Evolutionary conservation across 1,284 basidiomycete genomes (phyloP), one percentile per base, ranked within the genome.

Genomic region (Flammula alnicola): DNA sequence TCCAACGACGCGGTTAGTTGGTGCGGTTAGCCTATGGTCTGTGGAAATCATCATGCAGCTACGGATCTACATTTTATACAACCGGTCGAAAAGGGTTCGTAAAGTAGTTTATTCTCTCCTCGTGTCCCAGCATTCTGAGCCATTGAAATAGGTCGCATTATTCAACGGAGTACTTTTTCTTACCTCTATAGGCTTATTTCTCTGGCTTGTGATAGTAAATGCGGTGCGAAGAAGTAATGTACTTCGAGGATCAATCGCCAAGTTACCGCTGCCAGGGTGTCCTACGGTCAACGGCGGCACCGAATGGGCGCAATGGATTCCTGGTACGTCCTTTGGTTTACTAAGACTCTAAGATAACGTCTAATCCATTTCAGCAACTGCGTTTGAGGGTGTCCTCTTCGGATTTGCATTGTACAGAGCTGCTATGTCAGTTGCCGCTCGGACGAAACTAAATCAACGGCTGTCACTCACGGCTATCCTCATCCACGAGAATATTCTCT

Each of bases 241-340:
- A 16, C 70, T 73, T 37, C 61, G 64, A 1, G 50, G 54, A 37
- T 70, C 68, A 0, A 65, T 70, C 26, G 65, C 63, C 32, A 39
- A 22, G 5, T 14, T 16, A 9, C 61, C 74, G 4, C 69, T 75
- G 2, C 72, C 72, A 2, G 75, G 75, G 2, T 77, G 74, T 44
- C 75, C 75, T 5, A 53, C 63, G 1, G 65, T 76, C 8, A 72
- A 76, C 56, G 63, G 69, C 12, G 72, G 71, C 0, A 71, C 72
- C 3, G 69, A 74, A 54, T 76, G 73, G 74, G 64, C 68, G 17
- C 70, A 73, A 47, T 77, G 75, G 75, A 63, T 72, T 10, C 67
- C 70, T 16, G 67, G 63, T 65, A 49, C 27, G 49, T 41, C 33
- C 9, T 30, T 12, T 27, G 16, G 17, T 12, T 26, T 23, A 10